These are phyloP conservation scores for Cyberlindnera suaveolens DNA, from an alignment of 805 yeast species.

Conservation along the genomic window DNA sequence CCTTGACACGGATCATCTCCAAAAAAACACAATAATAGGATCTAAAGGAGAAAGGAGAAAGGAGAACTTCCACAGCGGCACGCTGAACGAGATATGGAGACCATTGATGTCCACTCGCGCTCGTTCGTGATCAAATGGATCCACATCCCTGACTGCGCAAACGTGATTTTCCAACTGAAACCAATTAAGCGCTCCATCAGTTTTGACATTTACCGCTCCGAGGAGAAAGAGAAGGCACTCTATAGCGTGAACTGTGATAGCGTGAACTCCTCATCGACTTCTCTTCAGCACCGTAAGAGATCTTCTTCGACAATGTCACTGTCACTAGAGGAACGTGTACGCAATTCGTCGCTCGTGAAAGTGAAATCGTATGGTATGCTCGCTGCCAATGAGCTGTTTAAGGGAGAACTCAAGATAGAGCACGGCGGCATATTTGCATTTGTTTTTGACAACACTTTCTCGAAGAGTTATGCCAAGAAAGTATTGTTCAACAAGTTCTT, in stretches of 20 bases:
- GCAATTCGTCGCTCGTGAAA: conserved; percentile 42
- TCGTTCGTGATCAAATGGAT: conserved; percentile 92
- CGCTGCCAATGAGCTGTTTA: conserved; percentile 52
- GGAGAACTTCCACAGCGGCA: no score
- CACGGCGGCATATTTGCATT: conserved; percentile 77
- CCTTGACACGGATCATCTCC: no score
- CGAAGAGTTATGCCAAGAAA: conserved; percentile 78
- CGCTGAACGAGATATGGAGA: conserved; percentile 52
- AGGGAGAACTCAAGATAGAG: conserved; percentile 53
- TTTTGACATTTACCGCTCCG: conserved; percentile 29
- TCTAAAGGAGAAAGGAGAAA: no score
- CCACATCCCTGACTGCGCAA: conserved; percentile 59
- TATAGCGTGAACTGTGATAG: conserved; percentile 23
- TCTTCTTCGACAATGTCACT: conserved; percentile 29
- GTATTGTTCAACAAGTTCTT: conserved; percentile 51
- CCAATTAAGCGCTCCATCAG: conserved; percentile 64
- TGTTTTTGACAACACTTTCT: conserved; percentile 86
- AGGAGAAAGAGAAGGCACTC: conserved; percentile 7
- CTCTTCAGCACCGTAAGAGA: conserved; percentile 23
- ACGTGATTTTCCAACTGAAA: conserved; percentile 72
- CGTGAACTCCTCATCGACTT: conserved; percentile 17
- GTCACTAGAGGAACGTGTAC: conserved; percentile 51
- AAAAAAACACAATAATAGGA: no score
- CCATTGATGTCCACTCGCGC: conserved; percentile 83
- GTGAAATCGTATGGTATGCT: conserved; percentile 52